Evolutionary conservation across 768 basidiomycete species (phyloP).

Genomic region (Rhizopogon vesiculosus): DNA sequence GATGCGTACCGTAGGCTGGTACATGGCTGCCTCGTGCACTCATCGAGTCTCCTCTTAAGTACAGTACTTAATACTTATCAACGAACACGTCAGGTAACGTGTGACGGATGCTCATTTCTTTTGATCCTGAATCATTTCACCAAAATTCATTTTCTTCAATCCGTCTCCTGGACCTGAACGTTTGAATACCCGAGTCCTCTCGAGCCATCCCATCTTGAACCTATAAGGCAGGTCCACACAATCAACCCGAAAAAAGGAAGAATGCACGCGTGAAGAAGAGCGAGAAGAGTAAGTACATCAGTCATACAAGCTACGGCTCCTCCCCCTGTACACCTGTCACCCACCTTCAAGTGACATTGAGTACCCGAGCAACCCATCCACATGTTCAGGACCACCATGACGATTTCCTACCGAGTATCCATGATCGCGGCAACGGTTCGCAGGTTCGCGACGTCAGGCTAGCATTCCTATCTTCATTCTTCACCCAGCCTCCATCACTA

Average conservation of each 20-base stretch:
- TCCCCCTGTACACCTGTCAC: not conserved
- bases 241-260: conserved; percentile 48
- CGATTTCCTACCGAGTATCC: conserved; percentile 49
- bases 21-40: no score
- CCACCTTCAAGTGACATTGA: conserved; percentile 1
- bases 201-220: no score
- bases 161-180: no score
- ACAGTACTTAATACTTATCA: no score
- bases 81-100: no score
- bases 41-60: no score
- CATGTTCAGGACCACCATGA: conserved; percentile 2
- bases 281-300: conserved; percentile 13
- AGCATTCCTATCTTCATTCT: conserved; percentile 63
- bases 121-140: no score
- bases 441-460: conserved; percentile 61
- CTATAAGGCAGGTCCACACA: conserved; percentile 34
- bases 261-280: conserved; percentile 30
- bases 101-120: no score
- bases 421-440: conserved; percentile 77
- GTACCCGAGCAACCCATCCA: not conserved
- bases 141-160: no score
- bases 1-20: no score
- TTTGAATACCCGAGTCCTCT: no score
- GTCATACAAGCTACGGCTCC: not conserved
- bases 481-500: conserved; percentile 59